Percentiles rank a stretch among this genome's conserved stretches.
phyloP scores from a whole-genome alignment of 2,329 filamentous ascomycete genomes.

The Kalmusia sp. region DNA sequence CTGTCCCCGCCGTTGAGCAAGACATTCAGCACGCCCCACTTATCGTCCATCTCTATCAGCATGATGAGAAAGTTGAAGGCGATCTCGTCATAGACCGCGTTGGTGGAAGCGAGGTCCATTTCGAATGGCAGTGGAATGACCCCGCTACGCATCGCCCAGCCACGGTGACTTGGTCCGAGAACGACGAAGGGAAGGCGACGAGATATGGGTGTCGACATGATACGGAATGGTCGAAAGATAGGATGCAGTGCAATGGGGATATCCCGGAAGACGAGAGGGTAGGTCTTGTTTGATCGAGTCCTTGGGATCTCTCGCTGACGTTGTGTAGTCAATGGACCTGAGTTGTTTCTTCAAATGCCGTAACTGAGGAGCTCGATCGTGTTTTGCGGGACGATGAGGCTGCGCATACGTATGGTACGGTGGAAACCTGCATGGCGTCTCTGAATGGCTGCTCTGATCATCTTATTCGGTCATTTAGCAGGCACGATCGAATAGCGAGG shows the following conservation, averaged over 20 bases:
- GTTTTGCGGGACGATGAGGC: too few species aligned
- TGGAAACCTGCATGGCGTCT: too few species aligned
- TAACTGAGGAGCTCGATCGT: background rate
- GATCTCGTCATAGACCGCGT: background rate
- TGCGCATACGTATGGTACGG: too few species aligned
- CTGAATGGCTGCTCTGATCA: too few species aligned
- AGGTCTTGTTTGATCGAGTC: background rate
- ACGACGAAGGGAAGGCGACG: background rate
- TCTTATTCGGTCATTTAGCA: too few species aligned
- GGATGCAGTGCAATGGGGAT: background rate
- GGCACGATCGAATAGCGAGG: too few species aligned
- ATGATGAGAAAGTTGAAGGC: background rate
- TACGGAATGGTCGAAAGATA: background rate
- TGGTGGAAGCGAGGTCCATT: background rate
- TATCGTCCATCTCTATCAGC: background rate
- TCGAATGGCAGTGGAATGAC: background rate
- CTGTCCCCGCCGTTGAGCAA: background rate
- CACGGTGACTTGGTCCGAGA: background rate
- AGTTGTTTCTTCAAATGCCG: conserved; percentile 5
- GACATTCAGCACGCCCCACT: background rate
- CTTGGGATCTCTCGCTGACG: background rate
- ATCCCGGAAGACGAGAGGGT: background rate
- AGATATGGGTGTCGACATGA: background rate
- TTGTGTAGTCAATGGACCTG: background rate
- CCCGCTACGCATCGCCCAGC: background rate